Conservation (phyloP, 352 stramenopile species). For the Phytopythium cucurbitacearum region DNA sequence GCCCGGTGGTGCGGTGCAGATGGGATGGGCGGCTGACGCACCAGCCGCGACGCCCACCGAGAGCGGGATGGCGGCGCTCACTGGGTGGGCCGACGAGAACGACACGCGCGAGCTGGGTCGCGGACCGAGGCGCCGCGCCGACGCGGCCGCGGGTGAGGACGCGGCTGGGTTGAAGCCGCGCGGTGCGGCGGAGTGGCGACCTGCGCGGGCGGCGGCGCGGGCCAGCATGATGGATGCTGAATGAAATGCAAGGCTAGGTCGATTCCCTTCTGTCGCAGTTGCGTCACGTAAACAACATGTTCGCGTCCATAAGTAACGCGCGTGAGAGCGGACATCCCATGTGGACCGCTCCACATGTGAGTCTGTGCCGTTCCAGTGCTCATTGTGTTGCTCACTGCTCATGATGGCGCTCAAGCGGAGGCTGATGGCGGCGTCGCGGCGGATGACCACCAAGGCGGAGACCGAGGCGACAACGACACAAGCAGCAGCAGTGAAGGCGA, state of each 20-base stretch:
- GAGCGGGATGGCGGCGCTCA: conserved; percentile 39
- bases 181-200: conserved; percentile 3
- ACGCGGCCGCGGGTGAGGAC: conserved; percentile 28
- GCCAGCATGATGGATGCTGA: background rate
- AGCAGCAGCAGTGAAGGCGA: conserved; percentile 1
- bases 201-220: conserved; percentile 17
- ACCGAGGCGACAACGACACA: background rate
- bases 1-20: background rate
- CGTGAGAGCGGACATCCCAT: background rate
- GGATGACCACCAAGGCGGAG: conserved; percentile 9
- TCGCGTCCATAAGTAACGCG: too few species aligned
- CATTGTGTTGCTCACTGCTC: background rate
- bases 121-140: conserved; percentile 26
- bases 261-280: too few species aligned
- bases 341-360: conserved; percentile 4
- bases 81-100: conserved; percentile 8
- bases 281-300: too few species aligned
- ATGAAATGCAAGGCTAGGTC: too few species aligned
- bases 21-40: conserved; percentile 3
- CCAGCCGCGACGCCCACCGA: conserved; percentile 35
- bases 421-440: conserved; percentile 12
- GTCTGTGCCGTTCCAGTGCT: background rate
- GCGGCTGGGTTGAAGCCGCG: conserved; percentile 9
- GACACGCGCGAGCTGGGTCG: background rate
- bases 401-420: conserved; percentile 8